These are phyloP conservation scores for Pseudogymnoascus sp. DNA, from an alignment of 2,329 filamentous ascomycete species.

Conservation along the genomic window DNA sequence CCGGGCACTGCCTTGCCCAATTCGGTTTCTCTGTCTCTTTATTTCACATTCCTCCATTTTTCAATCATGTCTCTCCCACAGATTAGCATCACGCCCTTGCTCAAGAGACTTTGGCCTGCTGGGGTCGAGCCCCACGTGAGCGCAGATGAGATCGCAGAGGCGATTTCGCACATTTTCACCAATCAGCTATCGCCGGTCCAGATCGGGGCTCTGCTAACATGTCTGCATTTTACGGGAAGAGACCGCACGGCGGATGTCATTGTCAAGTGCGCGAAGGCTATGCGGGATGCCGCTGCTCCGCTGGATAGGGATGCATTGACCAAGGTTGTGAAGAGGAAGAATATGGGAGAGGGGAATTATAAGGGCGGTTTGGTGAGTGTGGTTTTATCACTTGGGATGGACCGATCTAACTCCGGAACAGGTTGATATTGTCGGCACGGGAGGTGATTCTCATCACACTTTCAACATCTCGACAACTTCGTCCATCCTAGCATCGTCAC, in stretches of 20 bases:
- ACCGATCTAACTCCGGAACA: neutral
- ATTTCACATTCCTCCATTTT: neutral
- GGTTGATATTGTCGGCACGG: conserved; percentile 93
- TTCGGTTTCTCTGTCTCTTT: neutral
- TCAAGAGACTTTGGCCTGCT: conserved; percentile 61
- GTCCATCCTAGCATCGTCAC: conserved; percentile 80
- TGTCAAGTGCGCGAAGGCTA: conserved; percentile 71
- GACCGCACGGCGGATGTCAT: conserved; percentile 81
- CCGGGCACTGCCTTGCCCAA: neutral
- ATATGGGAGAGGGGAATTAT: conserved; percentile 64
- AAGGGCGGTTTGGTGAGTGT: conserved; percentile 68
- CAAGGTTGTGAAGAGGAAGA: conserved; percentile 50
- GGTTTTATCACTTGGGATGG: conserved; percentile 2
- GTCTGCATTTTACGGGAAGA: conserved; percentile 81
- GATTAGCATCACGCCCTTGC: conserved; percentile 55
- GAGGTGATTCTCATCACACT: conserved; percentile 91
- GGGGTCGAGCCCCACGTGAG: conserved; percentile 45
- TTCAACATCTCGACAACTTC: conserved; percentile 97
- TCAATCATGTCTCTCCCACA: neutral
- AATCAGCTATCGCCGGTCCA: conserved; percentile 84
- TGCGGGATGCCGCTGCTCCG: conserved; percentile 69
- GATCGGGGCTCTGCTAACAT: conserved; percentile 77
- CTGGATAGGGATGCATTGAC: conserved; percentile 59
- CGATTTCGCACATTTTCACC: conserved; percentile 85
- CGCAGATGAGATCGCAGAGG: conserved; percentile 77